Conservation (phyloP, 2,329 filamentous ascomycete genomes). For the Penicillium corylophilum region DNA sequence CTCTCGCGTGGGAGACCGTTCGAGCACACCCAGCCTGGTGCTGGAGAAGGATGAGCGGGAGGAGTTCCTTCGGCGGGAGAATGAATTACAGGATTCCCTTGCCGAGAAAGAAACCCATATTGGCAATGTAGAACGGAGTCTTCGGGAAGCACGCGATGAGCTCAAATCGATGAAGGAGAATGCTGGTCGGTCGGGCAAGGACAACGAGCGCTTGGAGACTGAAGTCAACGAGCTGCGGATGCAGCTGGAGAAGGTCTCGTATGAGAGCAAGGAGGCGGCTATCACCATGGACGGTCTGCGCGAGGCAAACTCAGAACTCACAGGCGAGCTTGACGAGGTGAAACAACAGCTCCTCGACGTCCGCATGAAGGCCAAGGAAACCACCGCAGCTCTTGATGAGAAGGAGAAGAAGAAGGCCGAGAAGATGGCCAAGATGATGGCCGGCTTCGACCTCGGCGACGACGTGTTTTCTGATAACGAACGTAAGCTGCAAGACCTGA, state of each 20-base stretch:
- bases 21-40: slow-evolving; percentile 81
- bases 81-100: slow-evolving; percentile 94
- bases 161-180: slow-evolving; percentile 81
- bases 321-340: slow-evolving; percentile 85
- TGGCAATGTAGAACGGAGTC: slow-evolving; percentile 72
- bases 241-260: slow-evolving; percentile 92
- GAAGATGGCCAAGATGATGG: slow-evolving; percentile 99
- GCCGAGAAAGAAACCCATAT: slow-evolving; percentile 87
- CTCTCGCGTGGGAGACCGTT: slow-evolving; percentile 71
- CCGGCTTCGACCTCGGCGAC: slow-evolving; percentile 88
- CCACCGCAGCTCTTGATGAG: slow-evolving; percentile 82
- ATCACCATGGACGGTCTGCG: slow-evolving; percentile 98
- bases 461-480: slow-evolving; percentile 95
- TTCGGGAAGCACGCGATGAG: slow-evolving; percentile 84
- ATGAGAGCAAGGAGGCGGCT: slow-evolving; percentile 92
- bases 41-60: slow-evolving; percentile 96
- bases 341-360: slow-evolving; percentile 95
- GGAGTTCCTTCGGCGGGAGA: slow-evolving; percentile 91
- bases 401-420: slow-evolving; percentile 99
- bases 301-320: slow-evolving; percentile 92
- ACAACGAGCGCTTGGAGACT: slow-evolving; percentile 81
- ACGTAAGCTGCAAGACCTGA: slow-evolving; percentile 75
- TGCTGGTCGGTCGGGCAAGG: slow-evolving; percentile 76
- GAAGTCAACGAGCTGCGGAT: slow-evolving; percentile 94
- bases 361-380: slow-evolving; percentile 95